A percentile compares a stretch with the other conserved stretches of the same genome.
Conservation (phyloP, 352 stramenopile species). For the Detonula confervacea region DNA sequence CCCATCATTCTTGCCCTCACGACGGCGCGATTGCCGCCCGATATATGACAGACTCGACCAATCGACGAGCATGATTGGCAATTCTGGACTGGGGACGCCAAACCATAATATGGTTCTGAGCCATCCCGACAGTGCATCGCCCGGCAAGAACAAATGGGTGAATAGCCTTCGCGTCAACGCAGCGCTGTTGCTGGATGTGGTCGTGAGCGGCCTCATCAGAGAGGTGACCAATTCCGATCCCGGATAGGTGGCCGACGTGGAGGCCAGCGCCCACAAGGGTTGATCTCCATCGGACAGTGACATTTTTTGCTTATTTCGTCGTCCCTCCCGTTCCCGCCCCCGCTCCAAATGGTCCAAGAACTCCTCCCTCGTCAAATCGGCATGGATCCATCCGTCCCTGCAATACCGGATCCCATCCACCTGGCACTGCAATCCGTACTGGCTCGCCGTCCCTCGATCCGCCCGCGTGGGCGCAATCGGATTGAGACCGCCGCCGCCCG, state of each 20-base stretch:
- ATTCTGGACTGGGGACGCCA: conserved; percentile 68
- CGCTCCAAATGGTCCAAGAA: conserved; percentile 39
- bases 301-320: conserved; percentile 6
- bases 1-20: background rate
- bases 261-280: conserved; percentile 60
- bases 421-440: conserved; percentile 75
- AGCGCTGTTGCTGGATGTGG: conserved; percentile 13
- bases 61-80: conserved; percentile 76
- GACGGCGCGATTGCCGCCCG: conserved; percentile 11
- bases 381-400: conserved; percentile 67
- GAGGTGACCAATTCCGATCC: conserved; percentile 38
- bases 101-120: conserved; percentile 68
- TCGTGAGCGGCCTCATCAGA: conserved; percentile 37
- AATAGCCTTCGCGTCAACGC: conserved; percentile 67
- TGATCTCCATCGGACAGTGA: conserved; percentile 1
- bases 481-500: background rate
- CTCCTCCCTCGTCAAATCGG: conserved; percentile 77
- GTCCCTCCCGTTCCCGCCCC: conserved; percentile 16
- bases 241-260: conserved; percentile 45
- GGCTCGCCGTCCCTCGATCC: conserved; percentile 60
- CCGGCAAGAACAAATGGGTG: conserved; percentile 78
- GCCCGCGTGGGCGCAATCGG: conserved; percentile 60
- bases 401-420: conserved; percentile 69
- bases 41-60: conserved; percentile 67
- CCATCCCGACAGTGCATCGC: conserved; percentile 54